These are phyloP conservation scores for Coniochaeta hoffmannii DNA, from an alignment of 2,329 filamentous ascomycete species.

Conservation along the genomic window DNA sequence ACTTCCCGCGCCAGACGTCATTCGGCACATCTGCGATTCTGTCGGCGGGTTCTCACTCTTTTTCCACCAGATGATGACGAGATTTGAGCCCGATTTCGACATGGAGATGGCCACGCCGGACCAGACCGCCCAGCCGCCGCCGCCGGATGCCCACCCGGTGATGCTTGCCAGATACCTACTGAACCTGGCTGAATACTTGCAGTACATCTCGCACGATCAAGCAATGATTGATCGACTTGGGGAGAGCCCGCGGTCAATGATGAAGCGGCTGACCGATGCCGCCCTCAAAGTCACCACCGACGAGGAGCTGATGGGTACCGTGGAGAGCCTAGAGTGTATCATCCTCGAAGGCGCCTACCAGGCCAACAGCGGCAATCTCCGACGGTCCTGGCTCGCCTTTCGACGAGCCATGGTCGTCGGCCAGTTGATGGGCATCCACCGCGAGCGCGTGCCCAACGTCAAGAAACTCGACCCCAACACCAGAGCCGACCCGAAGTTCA, in stretches of 20 bases:
- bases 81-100: conserved; percentile 11
- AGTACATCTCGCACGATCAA: conserved; percentile 17
- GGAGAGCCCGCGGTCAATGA: conserved; percentile 12
- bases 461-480: conserved; percentile 19
- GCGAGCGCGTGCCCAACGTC: conserved; percentile 6
- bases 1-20: conserved; percentile 12
- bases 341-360: conserved; percentile 38
- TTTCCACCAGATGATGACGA: conserved; percentile 20
- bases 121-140: conserved; percentile 16
- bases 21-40: conserved; percentile 6
- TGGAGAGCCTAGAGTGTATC: conserved; percentile 42
- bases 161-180: conserved; percentile 34
- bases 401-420: conserved; percentile 32
- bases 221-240: conserved; percentile 11
- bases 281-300: conserved; percentile 32
- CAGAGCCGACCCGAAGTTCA: conserved; percentile 20
- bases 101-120: conserved; percentile 4
- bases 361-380: conserved; percentile 38
- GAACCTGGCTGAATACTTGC: conserved; percentile 27
- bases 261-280: conserved; percentile 19
- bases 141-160: conserved; percentile 23
- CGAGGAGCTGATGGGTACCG: conserved; percentile 32
- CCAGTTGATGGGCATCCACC: conserved; percentile 6
- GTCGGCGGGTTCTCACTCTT: conserved; percentile 6
- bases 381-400: conserved; percentile 33